These are phyloP conservation scores for Suhomyces vadensis DNA, from an alignment of 805 yeast genomes.

Conservation along the genomic window DNA sequence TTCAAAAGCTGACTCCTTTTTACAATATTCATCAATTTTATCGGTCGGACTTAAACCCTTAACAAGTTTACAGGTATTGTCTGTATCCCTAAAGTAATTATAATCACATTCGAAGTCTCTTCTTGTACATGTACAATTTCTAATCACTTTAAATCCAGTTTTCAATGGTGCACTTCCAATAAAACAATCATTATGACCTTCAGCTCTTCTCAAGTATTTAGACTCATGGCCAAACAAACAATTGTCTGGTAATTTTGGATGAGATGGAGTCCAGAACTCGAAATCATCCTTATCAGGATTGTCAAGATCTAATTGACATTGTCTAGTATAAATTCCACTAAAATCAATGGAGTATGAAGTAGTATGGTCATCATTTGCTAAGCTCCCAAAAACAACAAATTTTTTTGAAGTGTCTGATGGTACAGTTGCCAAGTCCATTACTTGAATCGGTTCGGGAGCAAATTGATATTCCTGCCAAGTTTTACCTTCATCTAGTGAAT, in stretches of 20 bases:
- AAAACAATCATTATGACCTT: slow-evolving; percentile 61
- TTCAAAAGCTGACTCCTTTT: slow-evolving; percentile 55
- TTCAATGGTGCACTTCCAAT: slow-evolving; percentile 62
- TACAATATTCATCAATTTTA: slow-evolving; percentile 58
- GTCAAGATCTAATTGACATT: slow-evolving; percentile 45
- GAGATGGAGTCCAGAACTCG: slow-evolving; percentile 45
- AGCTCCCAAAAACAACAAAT: slow-evolving; percentile 61
- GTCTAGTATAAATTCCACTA: slow-evolving; percentile 34
- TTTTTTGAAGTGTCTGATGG: slow-evolving; percentile 88
- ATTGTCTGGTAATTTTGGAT: slow-evolving; percentile 35
- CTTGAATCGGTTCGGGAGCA: slow-evolving; percentile 51
- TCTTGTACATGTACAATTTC: slow-evolving; percentile 82
- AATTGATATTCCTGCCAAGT: slow-evolving; percentile 73
- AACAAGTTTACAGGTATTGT: slow-evolving; percentile 87
- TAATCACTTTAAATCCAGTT: slow-evolving; percentile 54
- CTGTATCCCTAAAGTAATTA: slow-evolving; percentile 66
- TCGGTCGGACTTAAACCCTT: slow-evolving; percentile 70
- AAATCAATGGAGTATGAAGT: slow-evolving; percentile 43
- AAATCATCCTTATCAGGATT: slow-evolving; percentile 42
- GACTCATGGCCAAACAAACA: slow-evolving; percentile 48
- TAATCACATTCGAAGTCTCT: slow-evolving; percentile 93
- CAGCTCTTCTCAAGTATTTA: slow-evolving; percentile 40
- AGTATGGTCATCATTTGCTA: slow-evolving; percentile 34
- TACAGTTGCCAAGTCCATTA: slow-evolving; percentile 80
- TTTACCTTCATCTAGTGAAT: slow-evolving; percentile 77